Conservation (phyloP, 2,329 filamentous ascomycete genomes). For the Alternaria burnsii region DNA sequence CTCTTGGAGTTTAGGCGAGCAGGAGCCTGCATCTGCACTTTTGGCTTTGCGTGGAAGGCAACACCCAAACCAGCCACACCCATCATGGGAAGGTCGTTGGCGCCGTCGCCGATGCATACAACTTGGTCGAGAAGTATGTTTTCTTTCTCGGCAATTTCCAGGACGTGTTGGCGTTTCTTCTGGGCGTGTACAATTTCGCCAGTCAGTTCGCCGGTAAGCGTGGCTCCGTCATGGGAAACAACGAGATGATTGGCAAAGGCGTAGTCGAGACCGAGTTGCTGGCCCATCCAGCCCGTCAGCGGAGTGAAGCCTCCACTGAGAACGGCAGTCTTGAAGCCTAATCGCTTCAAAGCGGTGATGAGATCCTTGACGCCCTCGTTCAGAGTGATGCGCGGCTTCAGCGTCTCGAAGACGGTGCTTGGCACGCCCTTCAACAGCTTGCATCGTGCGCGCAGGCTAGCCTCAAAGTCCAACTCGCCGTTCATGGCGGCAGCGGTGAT, state of each 20-base stretch:
- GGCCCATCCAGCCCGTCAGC: slow-evolving; percentile 84
- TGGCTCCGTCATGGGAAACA: slow-evolving; percentile 61
- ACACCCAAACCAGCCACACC: slow-evolving; percentile 77
- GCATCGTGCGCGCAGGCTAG: slow-evolving; percentile 82
- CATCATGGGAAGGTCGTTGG: slow-evolving; percentile 85
- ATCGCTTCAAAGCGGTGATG: slow-evolving; percentile 74
- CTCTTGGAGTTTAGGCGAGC: slow-evolving; percentile 75
- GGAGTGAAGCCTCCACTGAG: slow-evolving; percentile 92
- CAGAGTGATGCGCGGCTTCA: slow-evolving; percentile 78
- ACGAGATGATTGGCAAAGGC: slow-evolving; percentile 87
- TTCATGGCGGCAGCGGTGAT: slow-evolving; percentile 96
- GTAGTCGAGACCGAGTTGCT: slow-evolving; percentile 82
- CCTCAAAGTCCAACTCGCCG: slow-evolving; percentile 91
- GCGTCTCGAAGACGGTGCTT: slow-evolving; percentile 77
- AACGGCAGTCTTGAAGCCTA: slow-evolving; percentile 89
- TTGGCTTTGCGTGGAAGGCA: slow-evolving; percentile 84
- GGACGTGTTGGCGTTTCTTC: slow-evolving; percentile 75
- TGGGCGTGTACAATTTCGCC: slow-evolving; percentile 79
- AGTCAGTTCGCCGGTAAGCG: slow-evolving; percentile 75
- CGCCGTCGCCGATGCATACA: slow-evolving; percentile 81
- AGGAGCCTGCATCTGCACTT: slow-evolving; percentile 79
- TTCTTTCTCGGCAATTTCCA: slow-evolving; percentile 75
- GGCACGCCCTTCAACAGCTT: slow-evolving; percentile 82
- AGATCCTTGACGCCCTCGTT: slow-evolving; percentile 82
- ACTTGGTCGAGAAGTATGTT: slow-evolving; percentile 71